Percentiles rank a stretch among this genome's conserved stretches.
Evolutionary conservation across 1,284 basidiomycete species (phyloP).

Genomic region (Crucibulum cyathiforme): DNA sequence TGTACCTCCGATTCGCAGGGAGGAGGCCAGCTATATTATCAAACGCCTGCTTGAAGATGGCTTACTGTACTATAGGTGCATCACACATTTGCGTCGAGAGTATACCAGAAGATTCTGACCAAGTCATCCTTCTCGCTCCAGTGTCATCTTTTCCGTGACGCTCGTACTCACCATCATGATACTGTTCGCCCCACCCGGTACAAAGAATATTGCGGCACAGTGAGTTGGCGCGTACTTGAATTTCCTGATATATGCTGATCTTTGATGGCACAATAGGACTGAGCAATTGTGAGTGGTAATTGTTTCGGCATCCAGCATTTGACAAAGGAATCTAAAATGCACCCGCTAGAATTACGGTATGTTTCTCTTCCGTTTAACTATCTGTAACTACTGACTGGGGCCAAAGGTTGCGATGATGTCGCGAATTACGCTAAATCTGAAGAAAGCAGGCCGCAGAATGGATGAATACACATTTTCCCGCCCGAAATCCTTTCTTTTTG

Average conservation of each 20-base stretch:
- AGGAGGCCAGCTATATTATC: slow-evolving; percentile 48
- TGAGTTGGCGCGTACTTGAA: slow-evolving; percentile 32
- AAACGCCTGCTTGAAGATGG: slow-evolving; percentile 59
- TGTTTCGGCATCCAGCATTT: neutral
- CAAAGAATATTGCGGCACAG: slow-evolving; percentile 63
- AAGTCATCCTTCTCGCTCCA: slow-evolving; percentile 19
- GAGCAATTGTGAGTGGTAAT: slow-evolving; percentile 52
- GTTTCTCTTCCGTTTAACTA: neutral
- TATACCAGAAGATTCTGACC: neutral
- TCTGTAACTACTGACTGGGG: neutral
- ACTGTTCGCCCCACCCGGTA: slow-evolving; percentile 45
- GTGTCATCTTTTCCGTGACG: slow-evolving; percentile 59
- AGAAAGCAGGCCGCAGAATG: slow-evolving; percentile 29
- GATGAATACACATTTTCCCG: slow-evolving; percentile 12
- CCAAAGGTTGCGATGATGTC: slow-evolving; percentile 58
- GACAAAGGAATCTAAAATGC: neutral
- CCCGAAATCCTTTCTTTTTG: slow-evolving; percentile 26
- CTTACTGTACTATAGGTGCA: slow-evolving; percentile 56
- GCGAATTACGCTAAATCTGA: slow-evolving; percentile 55
- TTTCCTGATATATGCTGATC: slow-evolving; percentile 1
- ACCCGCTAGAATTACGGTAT: slow-evolving; percentile 28
- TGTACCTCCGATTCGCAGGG: slow-evolving; percentile 43
- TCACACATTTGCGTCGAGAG: neutral
- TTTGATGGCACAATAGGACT: slow-evolving; percentile 35
- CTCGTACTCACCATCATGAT: slow-evolving; percentile 61